phyloP scores from a whole-genome alignment of 1,139 yeast genomes.

The Diutina scorzettiae region DNA sequence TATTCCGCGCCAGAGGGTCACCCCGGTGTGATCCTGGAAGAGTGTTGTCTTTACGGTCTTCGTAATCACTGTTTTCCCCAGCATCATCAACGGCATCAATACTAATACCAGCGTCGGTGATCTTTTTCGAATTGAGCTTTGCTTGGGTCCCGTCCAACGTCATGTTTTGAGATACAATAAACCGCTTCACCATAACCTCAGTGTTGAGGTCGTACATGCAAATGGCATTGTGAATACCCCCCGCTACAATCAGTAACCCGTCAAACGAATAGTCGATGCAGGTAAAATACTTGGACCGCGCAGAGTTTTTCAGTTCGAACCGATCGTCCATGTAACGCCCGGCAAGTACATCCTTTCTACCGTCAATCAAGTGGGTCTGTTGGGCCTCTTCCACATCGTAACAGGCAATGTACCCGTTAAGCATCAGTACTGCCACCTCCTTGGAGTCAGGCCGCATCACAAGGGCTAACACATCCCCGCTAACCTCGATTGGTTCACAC shows the following conservation, averaged over 20 bases:
- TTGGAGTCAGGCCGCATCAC: constrained; percentile 88
- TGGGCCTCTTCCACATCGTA: constrained; percentile 78
- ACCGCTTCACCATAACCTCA: constrained; percentile 73
- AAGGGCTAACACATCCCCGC: constrained; percentile 75
- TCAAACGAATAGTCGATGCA: constrained; percentile 80
- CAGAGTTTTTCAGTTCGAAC: constrained; percentile 68
- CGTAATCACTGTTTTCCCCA: constrained; percentile 80
- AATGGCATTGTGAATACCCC: constrained; percentile 84
- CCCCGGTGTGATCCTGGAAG: constrained; percentile 89
- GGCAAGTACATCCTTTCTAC: constrained; percentile 72
- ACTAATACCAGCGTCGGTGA: constrained; percentile 79
- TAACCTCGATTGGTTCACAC: constrained; percentile 83
- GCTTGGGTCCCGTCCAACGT: constrained; percentile 81
- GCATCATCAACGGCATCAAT: constrained; percentile 69
- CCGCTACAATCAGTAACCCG: constrained; percentile 80
- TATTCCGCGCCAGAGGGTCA: constrained; percentile 69
- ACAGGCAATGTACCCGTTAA: constrained; percentile 77
- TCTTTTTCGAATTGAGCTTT: constrained; percentile 61
- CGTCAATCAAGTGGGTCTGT: constrained; percentile 77
- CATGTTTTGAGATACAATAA: constrained; percentile 82
- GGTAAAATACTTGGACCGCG: constrained; percentile 75
- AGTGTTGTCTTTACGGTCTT: constrained; percentile 62
- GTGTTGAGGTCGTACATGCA: constrained; percentile 84
- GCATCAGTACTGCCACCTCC: constrained; percentile 75
- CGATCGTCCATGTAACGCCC: constrained; percentile 81